A percentile compares a stretch with the other conserved stretches of the same genome.
Evolutionary conservation across 169 alveolate genomes (phyloP).

Genomic region (Plasmodium coatneyi): DNA sequence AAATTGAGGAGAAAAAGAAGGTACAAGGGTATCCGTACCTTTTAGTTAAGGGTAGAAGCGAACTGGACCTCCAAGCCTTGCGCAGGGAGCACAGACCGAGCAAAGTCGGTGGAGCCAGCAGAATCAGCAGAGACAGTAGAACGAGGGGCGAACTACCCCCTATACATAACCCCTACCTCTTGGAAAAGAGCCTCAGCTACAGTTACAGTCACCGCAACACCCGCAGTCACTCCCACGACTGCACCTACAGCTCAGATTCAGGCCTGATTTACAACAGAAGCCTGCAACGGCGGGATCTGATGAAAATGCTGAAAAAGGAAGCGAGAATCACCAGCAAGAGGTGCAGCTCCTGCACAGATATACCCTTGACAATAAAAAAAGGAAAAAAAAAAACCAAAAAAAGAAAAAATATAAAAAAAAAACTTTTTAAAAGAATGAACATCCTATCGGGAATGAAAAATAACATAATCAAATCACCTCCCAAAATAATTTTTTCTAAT

Average conservation of each 20-base stretch:
- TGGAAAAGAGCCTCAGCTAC: not conserved
- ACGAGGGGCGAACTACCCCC: not conserved
- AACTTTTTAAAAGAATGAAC: constrained; percentile 12
- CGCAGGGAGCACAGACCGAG: not conserved
- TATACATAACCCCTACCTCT: not conserved
- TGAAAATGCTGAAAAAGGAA: not conserved
- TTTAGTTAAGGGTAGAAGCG: not conserved
- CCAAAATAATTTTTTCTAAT: not conserved
- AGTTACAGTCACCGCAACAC: not conserved
- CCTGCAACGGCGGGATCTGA: not conserved
- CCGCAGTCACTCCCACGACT: not conserved
- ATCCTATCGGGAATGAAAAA: not conserved
- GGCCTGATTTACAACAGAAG: constrained; percentile 4
- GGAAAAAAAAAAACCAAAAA: constrained; percentile 12
- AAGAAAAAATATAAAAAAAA: not conserved
- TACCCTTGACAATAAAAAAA: constrained; percentile 12
- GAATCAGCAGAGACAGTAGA: not conserved
- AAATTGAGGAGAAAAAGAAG: constrained; percentile 13
- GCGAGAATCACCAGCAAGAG: not conserved
- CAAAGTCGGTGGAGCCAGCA: not conserved
- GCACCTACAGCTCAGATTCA: constrained; percentile 9
- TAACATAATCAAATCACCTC: not conserved
- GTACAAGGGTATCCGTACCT: not conserved
- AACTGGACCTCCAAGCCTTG: not conserved
- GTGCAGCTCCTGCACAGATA: constrained; percentile 32